Evolutionary conservation across 2,329 filamentous ascomycete species (phyloP), one percentile per base, ranked within the genome.

Genomic region (Trichophyton simii): DNA sequence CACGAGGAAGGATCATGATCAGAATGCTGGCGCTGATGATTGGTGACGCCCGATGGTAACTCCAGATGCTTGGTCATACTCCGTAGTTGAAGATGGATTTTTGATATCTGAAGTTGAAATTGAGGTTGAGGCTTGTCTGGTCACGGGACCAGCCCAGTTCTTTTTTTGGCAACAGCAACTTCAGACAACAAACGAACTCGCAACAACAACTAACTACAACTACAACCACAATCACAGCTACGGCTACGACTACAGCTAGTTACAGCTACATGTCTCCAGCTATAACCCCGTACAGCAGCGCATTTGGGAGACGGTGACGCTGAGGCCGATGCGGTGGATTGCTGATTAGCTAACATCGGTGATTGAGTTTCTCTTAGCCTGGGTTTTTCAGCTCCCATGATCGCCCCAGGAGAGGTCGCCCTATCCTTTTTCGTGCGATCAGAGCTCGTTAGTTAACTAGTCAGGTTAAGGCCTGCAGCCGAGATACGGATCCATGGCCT

Each of bases 371-470:
- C 50, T 36, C n/a, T 54, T 55, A 55, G 28, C 7, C 50, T 22
- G 28, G 50, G 50, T 36, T 55, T 28, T 55, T 55, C 50, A 55
- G 50, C 50, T 55, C 50, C 18, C 28, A 55, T 55, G 50, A 55
- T 55, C 50, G 50, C 50, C 46, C 18, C 50, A 15, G 50, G 34
- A 31, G 50, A 55, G 8, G 28, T 55, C 15, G 50, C 50, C 50
- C 25, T 55, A 15, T 18, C 4, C 2, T 34, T 28, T 34, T 15
- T 55, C 28, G 25, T 36, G 28, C 50, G 25, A 34, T 34, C 50
- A 55, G 6, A 8, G 13, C 50, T 34, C 9, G 18, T n/a, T 13
- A 36, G 31, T 34, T 34, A 18, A 18, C 18, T 18, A 34, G 34
- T 36, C 34, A 36, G 34, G 34, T 44, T 25, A 28, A 54, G 48